Evolutionary conservation across 129 eudicot genomes (phyloP), one percentile per base, ranked within the genome.

Genomic region (Scalesia atractyloides): DNA sequence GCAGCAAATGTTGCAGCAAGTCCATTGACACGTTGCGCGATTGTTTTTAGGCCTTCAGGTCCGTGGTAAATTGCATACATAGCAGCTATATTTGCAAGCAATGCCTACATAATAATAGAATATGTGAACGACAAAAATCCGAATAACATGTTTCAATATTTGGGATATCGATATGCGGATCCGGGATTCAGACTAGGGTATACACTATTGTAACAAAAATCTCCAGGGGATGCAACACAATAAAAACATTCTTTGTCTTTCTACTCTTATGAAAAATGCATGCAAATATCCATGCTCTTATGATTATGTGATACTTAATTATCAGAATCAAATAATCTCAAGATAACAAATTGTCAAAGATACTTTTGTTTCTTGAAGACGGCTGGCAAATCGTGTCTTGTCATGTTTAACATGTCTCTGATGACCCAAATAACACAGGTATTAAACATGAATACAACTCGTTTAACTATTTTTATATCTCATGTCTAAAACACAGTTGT

Each of bases 31-130:
- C 98, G 83, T 64, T 89, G 92, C n/a, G 88, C 97, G 62, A 93
- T 93, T 46, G 86, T 72, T 78, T 93, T 93, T 58, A 93, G 87
- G 64, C 98, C 98, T 81, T 93, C 96, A 3, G 96, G 98, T 64
- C 98, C 96, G 70, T 93, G 98, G 79, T 89, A 93, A 66, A 93
- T 86, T 76, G 90, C 95, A 72, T 72, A 93, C 98, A 93, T 93
- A 62, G 92, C 98, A 84, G 96, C 98, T 97, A 93, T 93, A 81
- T 93, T 89, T 64, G 96, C 98, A 64, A 93, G 96, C 81, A 93
- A 82, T 26, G 98, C 98, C 98, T 93, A 66, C 57, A 84, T 20
- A 61, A 78, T 46, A 74, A 34, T 34, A 73, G 61, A 74, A 39
- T 13, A 39, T 50, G 73, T 22, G 37, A 46, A 44, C 26, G 17